These are phyloP conservation scores for Scedosporium apiospermum DNA, from an alignment of 2,329 filamentous ascomycete species.

Conservation along the genomic window DNA sequence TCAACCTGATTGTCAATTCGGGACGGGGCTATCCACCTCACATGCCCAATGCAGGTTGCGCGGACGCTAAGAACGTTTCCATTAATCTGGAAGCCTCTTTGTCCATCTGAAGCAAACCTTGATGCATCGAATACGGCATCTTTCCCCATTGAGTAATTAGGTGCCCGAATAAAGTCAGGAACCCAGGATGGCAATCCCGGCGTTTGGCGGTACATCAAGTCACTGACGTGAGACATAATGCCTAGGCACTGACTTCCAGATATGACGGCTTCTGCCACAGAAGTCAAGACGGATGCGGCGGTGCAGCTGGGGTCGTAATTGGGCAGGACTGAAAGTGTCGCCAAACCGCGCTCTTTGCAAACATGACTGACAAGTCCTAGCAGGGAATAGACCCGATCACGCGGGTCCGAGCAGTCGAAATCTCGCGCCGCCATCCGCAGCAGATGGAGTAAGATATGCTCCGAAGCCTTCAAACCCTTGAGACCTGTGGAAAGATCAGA, in stretches of 20 bases:
- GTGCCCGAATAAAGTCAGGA: background rate
- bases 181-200: background rate
- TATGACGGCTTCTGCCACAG: background rate
- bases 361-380: background rate
- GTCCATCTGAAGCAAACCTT: background rate
- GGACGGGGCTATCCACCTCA: background rate
- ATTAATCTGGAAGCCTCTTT: background rate
- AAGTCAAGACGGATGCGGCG: background rate
- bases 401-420: background rate
- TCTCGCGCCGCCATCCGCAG: background rate
- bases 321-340: background rate
- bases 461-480: background rate
- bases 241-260: background rate
- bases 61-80: background rate
- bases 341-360: background rate
- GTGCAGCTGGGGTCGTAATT: background rate
- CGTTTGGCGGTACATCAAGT: background rate
- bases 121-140: background rate
- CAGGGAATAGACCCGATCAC: background rate
- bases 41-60: background rate
- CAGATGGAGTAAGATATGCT: background rate
- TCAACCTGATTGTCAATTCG: background rate
- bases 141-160: background rate
- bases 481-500: background rate
- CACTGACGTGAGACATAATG: background rate